phyloP scores from a whole-genome alignment of 305 asterid genomes.

The Fraxinus nigra region DNA sequence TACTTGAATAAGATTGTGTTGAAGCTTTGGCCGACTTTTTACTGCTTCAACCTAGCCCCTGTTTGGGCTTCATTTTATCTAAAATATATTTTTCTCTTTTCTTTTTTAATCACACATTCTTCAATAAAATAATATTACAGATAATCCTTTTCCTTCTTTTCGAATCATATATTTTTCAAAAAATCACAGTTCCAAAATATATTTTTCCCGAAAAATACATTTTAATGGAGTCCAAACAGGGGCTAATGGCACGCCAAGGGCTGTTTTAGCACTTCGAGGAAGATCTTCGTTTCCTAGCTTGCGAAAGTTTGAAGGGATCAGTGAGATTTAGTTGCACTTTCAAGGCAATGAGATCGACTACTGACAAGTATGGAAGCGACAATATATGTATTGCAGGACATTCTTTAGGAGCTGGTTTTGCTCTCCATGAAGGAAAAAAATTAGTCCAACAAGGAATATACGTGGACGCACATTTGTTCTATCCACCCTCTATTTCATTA shows the following conservation, averaged over 20 bases:
- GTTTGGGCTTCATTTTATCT: too few species aligned
- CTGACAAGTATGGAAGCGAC: conserved; percentile 64
- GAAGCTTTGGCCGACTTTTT: conserved; percentile 77
- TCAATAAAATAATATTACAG: too few species aligned
- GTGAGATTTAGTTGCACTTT: conserved; percentile 57
- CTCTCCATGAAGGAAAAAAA: conserved; percentile 88
- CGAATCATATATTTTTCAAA: too few species aligned
- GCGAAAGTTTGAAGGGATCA: conserved; percentile 90
- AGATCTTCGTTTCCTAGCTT: conserved; percentile 80
- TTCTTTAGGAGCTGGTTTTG: conserved; percentile 90
- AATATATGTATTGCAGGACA: conserved; percentile 81
- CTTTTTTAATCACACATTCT: too few species aligned
- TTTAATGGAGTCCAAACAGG: too few species aligned
- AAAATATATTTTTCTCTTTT: too few species aligned
- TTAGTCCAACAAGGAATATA: conserved; percentile 77
- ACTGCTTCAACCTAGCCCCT: conserved; percentile 49
- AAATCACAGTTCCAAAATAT: too few species aligned
- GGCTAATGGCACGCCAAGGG: conserved; percentile 78
- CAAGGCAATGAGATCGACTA: conserved; percentile 51
- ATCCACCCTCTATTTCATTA: conserved; percentile 88
- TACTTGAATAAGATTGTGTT: conserved; percentile 87
- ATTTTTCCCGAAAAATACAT: too few species aligned
- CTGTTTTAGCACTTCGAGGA: conserved; percentile 73
- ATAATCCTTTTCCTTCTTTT: too few species aligned
- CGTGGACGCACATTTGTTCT: conserved; percentile 88